A percentile compares a stretch with the other conserved stretches of the same genome.
Conservation (phyloP, 257 asterid genomes). For the Gynochthodes officinalis region DNA sequence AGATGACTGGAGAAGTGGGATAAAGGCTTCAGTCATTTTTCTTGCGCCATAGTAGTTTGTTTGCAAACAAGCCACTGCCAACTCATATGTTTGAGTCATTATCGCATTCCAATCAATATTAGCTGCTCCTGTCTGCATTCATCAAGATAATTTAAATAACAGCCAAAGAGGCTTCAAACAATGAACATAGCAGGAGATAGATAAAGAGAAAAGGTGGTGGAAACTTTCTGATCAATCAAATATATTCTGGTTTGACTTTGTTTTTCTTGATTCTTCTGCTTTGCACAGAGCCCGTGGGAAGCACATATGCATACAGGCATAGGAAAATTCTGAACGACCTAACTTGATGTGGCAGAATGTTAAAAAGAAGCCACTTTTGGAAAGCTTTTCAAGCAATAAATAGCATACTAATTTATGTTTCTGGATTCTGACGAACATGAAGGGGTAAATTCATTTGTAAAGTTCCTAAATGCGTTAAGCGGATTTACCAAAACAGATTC, state of each 20-base stretch:
- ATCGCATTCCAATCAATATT: constrained; percentile 16
- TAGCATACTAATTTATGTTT: too few species aligned
- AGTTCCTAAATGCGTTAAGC: too few species aligned
- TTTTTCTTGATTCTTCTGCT: too few species aligned
- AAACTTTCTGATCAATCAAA: too few species aligned
- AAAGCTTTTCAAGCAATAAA: too few species aligned
- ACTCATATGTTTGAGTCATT: constrained; percentile 29
- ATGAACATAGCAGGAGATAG: too few species aligned
- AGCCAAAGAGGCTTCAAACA: too few species aligned
- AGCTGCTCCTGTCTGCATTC: constrained; percentile 6
- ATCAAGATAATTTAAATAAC: neutral
- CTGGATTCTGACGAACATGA: neutral
- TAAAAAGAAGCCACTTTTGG: neutral
- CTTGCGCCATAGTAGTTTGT: constrained; percentile 50
- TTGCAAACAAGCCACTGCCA: constrained; percentile 42
- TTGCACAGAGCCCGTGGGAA: too few species aligned
- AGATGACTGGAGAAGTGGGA: constrained; percentile 53
- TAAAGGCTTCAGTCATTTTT: constrained; percentile 36
- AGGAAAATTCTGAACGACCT: neutral
- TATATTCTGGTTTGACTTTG: too few species aligned
- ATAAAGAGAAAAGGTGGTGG: too few species aligned
- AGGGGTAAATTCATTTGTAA: neutral
- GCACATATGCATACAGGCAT: too few species aligned
- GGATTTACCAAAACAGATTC: too few species aligned
- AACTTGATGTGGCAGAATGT: neutral